Base-by-base conservation (phyloP, 2,329 filamentous ascomycete species). In the Chaetomium sp. region DNA sequence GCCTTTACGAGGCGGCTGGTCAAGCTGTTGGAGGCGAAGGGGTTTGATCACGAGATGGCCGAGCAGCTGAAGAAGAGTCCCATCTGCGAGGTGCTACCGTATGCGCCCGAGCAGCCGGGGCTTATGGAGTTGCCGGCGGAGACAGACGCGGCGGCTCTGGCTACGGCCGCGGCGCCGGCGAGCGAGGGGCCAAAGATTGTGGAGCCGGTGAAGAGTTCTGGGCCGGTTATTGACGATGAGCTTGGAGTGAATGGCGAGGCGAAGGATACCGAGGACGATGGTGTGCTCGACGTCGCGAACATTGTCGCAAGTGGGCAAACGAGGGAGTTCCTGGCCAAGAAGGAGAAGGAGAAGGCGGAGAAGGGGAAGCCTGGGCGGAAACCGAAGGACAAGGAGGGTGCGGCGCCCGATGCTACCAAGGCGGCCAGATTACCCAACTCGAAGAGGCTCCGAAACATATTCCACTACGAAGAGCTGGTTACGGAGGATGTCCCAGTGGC, bases 251-350 rank as follows among this genome's bases (percentile, higher is more conserved):
- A 74, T 35, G 80, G 77, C 8, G 79, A 80, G 1, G 75, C 75
- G n/a, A 80, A 80, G 64, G 75, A 74, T 9, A 75, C 77, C 4
- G 77, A 78, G 2, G 85, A 87, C 1, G 91, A 94, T 64, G 91
- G 91, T 27, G 90, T 93, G 9, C 80, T 95, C 3, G 90, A 95
- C 70, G 90, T 95, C 55, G 92, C 91, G n/a, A 90, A 85, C 69
- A 93, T 95, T 69, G 91, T 95, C 42, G 90, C 90, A 1, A 90
- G 87, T 70, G 91, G 91, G 35, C 90, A 92, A 75, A 92, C 92
- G 70, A 87, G 87, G 70, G 91, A 95, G 72, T 94, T 93, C 71
- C 79, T 95, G 6, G 91, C 90, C 10, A 91, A 91, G 78, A 92
- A 91, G 75, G 91, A 94, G 73, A 90, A 88, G 74, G 90, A 93